A percentile compares a stretch with the other conserved stretches of the same genome.
Conservation (phyloP, 2,329 filamentous ascomycete genomes). For the Dactylellina drechsleri region DNA sequence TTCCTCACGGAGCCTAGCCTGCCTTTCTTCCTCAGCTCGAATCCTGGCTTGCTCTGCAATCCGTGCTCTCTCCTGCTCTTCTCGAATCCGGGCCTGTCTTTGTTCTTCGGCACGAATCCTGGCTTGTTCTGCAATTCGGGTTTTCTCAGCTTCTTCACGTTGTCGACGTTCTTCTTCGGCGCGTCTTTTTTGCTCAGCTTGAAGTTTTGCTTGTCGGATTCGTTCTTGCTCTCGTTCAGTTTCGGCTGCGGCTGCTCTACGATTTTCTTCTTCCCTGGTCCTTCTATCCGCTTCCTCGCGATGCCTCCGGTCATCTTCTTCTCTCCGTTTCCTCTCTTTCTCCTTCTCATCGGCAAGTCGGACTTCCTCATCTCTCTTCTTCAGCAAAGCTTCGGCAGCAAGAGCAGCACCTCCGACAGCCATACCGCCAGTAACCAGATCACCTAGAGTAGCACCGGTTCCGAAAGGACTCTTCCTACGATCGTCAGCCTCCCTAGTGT, state of each 20-base stretch:
- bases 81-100: constrained; percentile 17
- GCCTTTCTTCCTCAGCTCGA: constrained; percentile 17
- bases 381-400: constrained; percentile 34
- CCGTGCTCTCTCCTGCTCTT: constrained; percentile 28
- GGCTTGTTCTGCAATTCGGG: constrained; percentile 23
- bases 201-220: background rate
- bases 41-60: constrained; percentile 32
- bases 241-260: constrained; percentile 28
- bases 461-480: constrained; percentile 35
- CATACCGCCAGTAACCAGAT: constrained; percentile 33
- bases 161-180: constrained; percentile 23
- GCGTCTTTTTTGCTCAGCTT: constrained; percentile 13
- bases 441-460: constrained; percentile 23
- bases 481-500: constrained; percentile 31
- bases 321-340: constrained; percentile 15
- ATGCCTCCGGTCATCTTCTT: constrained; percentile 18
- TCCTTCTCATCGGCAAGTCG: constrained; percentile 24
- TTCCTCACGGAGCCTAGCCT: too few relatives aligned
- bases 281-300: constrained; percentile 34
- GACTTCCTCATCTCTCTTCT: constrained; percentile 26
- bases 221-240: constrained; percentile 14
- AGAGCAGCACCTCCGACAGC: constrained; percentile 31
- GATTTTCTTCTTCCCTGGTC: constrained; percentile 22
- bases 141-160: constrained; percentile 22
- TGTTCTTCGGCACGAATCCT: constrained; percentile 21